Evolutionary conservation across 257 asterid genomes (phyloP).

Genomic region (Nicotiana attenuata): DNA sequence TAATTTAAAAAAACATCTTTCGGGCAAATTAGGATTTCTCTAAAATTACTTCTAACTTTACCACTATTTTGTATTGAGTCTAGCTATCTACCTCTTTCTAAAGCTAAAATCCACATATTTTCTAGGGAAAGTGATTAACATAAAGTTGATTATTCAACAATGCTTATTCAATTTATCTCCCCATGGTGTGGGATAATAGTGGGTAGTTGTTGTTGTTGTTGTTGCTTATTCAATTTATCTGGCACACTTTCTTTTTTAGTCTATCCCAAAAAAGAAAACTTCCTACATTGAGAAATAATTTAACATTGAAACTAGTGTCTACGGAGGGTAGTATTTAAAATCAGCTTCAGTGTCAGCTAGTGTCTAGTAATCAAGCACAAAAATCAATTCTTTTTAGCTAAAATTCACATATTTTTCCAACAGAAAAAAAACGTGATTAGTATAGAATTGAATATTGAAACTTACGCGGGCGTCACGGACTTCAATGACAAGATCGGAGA

Average conservation of each 20-base stretch:
- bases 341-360: no score
- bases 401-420: neutral
- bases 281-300: no score
- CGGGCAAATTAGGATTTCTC: neutral
- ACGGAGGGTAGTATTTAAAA: no score
- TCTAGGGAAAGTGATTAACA: neutral
- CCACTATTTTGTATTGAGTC: neutral
- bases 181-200: no score
- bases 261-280: no score
- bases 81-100: neutral
- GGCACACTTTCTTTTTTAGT: no score
- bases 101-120: neutral
- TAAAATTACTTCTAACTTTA: neutral
- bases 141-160: neutral
- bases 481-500: constrained; percentile 77
- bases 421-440: neutral
- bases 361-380: no score
- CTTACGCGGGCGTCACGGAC: constrained; percentile 87
- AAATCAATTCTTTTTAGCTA: neutral
- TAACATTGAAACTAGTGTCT: no score
- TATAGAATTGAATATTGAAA: neutral
- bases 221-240: neutral
- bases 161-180: neutral
- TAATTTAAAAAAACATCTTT: no score
- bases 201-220: no score